Conservation (phyloP, 306 rosid species). For the Rubus idaeus region DNA sequence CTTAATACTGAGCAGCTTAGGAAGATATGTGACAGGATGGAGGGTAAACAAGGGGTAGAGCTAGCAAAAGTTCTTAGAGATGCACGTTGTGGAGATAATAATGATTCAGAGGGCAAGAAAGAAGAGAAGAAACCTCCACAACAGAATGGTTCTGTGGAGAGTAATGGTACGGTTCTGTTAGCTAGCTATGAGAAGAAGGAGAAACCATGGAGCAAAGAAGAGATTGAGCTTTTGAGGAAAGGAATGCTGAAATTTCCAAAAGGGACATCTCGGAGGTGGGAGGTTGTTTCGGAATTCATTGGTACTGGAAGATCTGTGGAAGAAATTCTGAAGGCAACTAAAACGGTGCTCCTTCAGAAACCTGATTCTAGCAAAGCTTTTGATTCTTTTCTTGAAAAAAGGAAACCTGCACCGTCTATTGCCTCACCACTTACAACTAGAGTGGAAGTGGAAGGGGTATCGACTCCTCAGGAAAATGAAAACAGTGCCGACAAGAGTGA, state of each 20-base stretch:
- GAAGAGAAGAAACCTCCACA: slow-evolving; percentile 40
- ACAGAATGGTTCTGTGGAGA: slow-evolving; percentile 56
- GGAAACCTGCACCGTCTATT: slow-evolving; percentile 80
- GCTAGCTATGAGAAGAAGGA: slow-evolving; percentile 74
- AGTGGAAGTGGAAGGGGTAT: slow-evolving; percentile 63
- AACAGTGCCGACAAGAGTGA: slow-evolving; percentile 31
- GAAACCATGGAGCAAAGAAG: slow-evolving; percentile 92
- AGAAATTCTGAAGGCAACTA: slow-evolving; percentile 94
- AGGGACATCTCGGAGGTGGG: slow-evolving; percentile 98
- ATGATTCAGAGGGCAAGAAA: slow-evolving; percentile 42
- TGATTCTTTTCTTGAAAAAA: slow-evolving; percentile 91
- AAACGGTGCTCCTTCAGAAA: slow-evolving; percentile 91
- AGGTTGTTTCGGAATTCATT: slow-evolving; percentile 91
- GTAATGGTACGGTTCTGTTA: slow-evolving; percentile 44
- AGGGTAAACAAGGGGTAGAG: slow-evolving; percentile 50
- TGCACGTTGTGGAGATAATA: slow-evolving; percentile 37
- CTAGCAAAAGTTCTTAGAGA: slow-evolving; percentile 58
- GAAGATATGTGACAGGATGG: slow-evolving; percentile 72
- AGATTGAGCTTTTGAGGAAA: slow-evolving; percentile 83
- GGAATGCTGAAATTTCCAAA: slow-evolving; percentile 86
- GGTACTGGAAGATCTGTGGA: slow-evolving; percentile 94
- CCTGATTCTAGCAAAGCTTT: slow-evolving; percentile 92
- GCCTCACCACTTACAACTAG: slow-evolving; percentile 92
- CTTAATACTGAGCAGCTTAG: slow-evolving; percentile 63
- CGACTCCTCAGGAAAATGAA: slow-evolving; percentile 38